A percentile compares a stretch with the other conserved stretches of the same genome.
phyloP scores from a whole-genome alignment of 2,329 filamentous ascomycete species.

The Sporothrix humicola region DNA sequence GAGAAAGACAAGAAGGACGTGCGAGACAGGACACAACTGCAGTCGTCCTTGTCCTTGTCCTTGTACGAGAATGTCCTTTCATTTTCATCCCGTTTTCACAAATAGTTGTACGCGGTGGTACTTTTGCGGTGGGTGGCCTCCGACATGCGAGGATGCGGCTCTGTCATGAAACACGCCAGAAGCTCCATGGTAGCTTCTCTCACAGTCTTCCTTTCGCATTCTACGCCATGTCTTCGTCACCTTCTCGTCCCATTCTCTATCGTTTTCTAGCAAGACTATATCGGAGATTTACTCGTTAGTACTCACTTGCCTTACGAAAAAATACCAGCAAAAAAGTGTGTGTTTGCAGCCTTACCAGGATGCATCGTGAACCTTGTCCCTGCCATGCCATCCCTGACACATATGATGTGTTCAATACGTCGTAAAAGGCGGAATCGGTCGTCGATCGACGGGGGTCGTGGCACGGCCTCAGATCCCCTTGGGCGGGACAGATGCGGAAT shows the following conservation, averaged over 20 bases:
- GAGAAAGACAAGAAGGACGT: not conserved
- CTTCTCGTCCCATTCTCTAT: not conserved
- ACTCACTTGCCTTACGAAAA: not conserved
- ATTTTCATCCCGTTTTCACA: not conserved
- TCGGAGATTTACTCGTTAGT: not conserved
- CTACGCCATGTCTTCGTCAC: constrained; percentile 13
- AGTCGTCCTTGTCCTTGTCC: not conserved
- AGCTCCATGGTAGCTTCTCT: not conserved
- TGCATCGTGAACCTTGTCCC: not conserved
- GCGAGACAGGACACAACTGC: not conserved
- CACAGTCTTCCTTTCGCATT: not conserved
- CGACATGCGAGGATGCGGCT: not conserved
- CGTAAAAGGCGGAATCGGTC: not conserved
- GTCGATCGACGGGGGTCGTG: not conserved
- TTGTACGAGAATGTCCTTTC: not conserved
- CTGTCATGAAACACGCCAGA: constrained; percentile 19
- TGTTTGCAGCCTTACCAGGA: not conserved
- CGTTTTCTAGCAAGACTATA: not conserved
- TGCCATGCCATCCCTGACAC: not conserved
- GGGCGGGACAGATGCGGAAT: not conserved
- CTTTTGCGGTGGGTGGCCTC: not conserved
- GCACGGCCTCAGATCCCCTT: not conserved
- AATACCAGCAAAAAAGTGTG: not conserved
- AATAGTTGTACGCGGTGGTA: not conserved
- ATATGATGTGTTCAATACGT: constrained; percentile 21